These are phyloP conservation scores for Phoenix dactylifera DNA, from an alignment of 176 grass and related monocot genomes.

Conservation along the genomic window DNA sequence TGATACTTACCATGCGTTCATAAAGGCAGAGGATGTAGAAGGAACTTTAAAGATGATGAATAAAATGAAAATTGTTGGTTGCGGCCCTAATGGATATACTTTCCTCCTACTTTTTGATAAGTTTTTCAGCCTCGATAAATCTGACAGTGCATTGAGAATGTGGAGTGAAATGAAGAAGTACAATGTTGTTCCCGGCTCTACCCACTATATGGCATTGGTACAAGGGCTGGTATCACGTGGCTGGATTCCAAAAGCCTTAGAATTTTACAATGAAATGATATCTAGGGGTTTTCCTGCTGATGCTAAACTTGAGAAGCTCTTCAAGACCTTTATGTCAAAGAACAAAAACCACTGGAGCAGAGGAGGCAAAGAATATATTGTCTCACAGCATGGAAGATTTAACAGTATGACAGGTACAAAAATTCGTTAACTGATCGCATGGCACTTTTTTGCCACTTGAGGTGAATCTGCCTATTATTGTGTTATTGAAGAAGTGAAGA, in stretches of 20 bases:
- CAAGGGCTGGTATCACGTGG: constrained; percentile 63
- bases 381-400: constrained; percentile 26
- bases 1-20: constrained; percentile 59
- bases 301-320: constrained; percentile 59
- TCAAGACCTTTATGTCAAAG: constrained; percentile 48
- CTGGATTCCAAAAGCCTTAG: constrained; percentile 64
- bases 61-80: constrained; percentile 60
- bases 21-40: constrained; percentile 47
- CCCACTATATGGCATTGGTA: constrained; percentile 66
- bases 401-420: neutral
- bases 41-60: constrained; percentile 44
- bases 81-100: constrained; percentile 45
- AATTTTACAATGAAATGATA: constrained; percentile 88
- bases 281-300: constrained; percentile 59
- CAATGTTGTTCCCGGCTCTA: constrained; percentile 31
- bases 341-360: constrained; percentile 66
- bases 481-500: too few species aligned
- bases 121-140: constrained; percentile 48
- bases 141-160: constrained; percentile 59
- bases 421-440: neutral
- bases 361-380: constrained; percentile 44
- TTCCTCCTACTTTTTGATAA: constrained; percentile 75
- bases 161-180: constrained; percentile 84
- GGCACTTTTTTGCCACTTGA: too few species aligned
- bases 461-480: too few species aligned